phyloP scores from a whole-genome alignment of 2,329 filamentous ascomycete species.

The Xylaria sp. region DNA sequence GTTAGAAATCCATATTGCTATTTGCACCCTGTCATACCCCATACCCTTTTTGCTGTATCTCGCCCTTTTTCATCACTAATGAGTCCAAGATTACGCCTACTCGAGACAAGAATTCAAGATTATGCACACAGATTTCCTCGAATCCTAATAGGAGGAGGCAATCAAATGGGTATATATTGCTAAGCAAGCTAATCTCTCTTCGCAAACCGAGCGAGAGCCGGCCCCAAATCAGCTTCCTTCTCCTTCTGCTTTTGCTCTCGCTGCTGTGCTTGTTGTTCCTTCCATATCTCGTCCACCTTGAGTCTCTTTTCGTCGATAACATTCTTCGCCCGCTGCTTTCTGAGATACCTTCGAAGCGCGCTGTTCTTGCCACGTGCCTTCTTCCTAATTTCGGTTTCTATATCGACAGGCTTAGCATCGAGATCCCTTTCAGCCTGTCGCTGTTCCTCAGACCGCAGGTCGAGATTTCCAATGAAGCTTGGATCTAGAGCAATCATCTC shows the following conservation, averaged over 20 bases:
- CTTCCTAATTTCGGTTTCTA: conserved; percentile 75
- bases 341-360: conserved; percentile 84
- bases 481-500: conserved; percentile 98
- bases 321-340: conserved; percentile 93
- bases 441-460: conserved; percentile 82
- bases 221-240: conserved; percentile 79
- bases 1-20: too few species aligned
- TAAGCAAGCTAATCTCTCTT: conserved; percentile 67
- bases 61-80: background rate
- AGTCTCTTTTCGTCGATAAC: conserved; percentile 95
- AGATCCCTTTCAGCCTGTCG: conserved; percentile 81
- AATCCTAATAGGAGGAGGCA: background rate
- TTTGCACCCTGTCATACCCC: background rate
- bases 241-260: conserved; percentile 72
- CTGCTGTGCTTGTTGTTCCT: conserved; percentile 72
- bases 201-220: conserved; percentile 86
- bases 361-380: conserved; percentile 89
- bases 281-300: conserved; percentile 84
- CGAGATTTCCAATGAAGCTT: conserved; percentile 88
- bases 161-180: conserved; percentile 35
- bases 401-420: conserved; percentile 71
- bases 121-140: background rate
- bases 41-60: background rate
- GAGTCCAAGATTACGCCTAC: too few species aligned
- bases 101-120: background rate